Evolutionary conservation across 2,329 filamentous ascomycete species (phyloP), one percentile per base, ranked within the genome.

Genomic region (Diplocarpon rosae): DNA sequence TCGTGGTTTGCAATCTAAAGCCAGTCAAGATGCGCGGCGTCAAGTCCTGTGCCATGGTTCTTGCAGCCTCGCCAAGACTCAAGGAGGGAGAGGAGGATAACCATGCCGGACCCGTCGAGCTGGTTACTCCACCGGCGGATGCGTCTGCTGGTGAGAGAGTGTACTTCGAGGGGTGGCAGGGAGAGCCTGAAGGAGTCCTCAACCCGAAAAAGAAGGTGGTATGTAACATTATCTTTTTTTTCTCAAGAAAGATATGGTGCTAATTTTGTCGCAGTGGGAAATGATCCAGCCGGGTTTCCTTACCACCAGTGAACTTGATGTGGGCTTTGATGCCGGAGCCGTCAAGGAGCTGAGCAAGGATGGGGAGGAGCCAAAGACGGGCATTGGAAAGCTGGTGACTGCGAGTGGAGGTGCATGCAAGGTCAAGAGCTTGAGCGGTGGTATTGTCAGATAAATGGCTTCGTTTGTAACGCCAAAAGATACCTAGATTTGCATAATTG

Each of bases 171-270:
- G 92, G 92, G 38, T 98, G 86, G 81, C 75, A 86, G 65, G 89
- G 87, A 48, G 85, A 94, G 71, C 88, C 92, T 0, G 92, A 98
- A 74, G 83, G 82, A 51, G 78, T 90, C 41, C 75, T 98, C 46
- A 98, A 96, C 74, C 92, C 92, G 47, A 98, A 98, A 82, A 98
- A 96, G 80, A 96, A 96, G 80, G 72, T 95, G 49, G 30, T 32
- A 32, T 9, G 30, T 32, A 12, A 32, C 3, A 12, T 9, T 9
- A 10, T 32, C 30, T 10, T 9, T 14, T 4, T 3, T 32, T 3
- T 7, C 20, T 24, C 20, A 3, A 24, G 20, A 3, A 3, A 24
- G 20, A 3, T 9, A 9, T 10, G 11, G 30, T 32, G 33, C 15
- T 35, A 14, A 32, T 14, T 10, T 4, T 12, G 30, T 32, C 9